A percentile compares a stretch with the other conserved stretches of the same genome.
Conservation (phyloP, 1,139 yeast genomes). For the Hyphopichia pseudoburtonii region DNA sequence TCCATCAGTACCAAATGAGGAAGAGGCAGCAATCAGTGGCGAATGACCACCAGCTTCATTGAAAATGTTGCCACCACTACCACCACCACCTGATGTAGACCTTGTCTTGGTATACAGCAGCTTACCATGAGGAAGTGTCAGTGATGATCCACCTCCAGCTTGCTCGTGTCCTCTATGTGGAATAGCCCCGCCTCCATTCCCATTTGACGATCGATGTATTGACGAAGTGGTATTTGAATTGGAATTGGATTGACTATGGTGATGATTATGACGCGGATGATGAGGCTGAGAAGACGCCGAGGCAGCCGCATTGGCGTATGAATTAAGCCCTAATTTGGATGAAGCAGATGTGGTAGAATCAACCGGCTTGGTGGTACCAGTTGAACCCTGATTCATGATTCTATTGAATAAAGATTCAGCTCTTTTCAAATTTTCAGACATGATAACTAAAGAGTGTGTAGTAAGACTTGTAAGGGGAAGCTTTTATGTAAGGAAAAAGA, state of each 20-base stretch:
- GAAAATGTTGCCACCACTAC: no score
- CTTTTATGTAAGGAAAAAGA: no score
- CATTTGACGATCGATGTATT: conserved; percentile 3
- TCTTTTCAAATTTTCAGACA: conserved; percentile 51
- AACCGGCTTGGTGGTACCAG: conserved; percentile 15
- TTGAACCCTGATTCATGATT: conserved; percentile 39
- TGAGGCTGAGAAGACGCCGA: background rate
- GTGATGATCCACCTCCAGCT: background rate
- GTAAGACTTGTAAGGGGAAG: no score
- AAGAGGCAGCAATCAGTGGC: background rate
- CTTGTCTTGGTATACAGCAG: background rate
- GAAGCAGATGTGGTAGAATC: conserved; percentile 9
- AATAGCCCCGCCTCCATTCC: background rate
- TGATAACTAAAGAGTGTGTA: conserved; percentile 14
- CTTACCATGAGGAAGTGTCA: background rate
- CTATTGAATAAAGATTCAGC: conserved; percentile 51
- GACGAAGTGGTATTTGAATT: conserved; percentile 8
- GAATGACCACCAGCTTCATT: background rate
- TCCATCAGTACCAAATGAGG: background rate
- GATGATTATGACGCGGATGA: background rate
- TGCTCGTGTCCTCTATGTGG: background rate
- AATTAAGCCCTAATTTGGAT: conserved; percentile 3
- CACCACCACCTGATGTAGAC: no score
- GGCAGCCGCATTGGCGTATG: conserved; percentile 1
- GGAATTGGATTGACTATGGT: conserved; percentile 1